phyloP scores from a whole-genome alignment of 2,329 filamentous ascomycete genomes.

The Sporothrix pseudoabietina region DNA sequence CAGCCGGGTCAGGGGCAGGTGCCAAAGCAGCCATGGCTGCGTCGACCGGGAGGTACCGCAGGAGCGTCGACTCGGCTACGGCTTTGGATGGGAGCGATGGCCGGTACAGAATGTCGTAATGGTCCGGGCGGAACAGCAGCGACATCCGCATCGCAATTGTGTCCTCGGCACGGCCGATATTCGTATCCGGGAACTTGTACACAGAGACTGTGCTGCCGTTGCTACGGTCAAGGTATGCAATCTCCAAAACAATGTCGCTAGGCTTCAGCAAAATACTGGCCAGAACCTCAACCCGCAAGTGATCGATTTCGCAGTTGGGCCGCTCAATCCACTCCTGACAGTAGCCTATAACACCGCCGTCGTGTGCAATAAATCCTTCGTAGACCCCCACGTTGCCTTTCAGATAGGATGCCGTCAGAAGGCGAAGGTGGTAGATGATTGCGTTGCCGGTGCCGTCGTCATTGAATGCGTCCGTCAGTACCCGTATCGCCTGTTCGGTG shows the following conservation, averaged over 20 bases:
- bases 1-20: not conserved
- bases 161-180: conserved; percentile 49
- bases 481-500: conserved; percentile 56
- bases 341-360: conserved; percentile 65
- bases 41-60: conserved; percentile 2
- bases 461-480: conserved; percentile 73
- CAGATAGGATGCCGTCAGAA: conserved; percentile 83
- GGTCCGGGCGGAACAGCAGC: conserved; percentile 70
- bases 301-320: conserved; percentile 81
- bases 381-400: conserved; percentile 72
- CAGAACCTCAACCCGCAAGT: conserved; percentile 78
- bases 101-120: conserved; percentile 89
- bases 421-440: conserved; percentile 82
- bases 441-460: conserved; percentile 65
- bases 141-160: conserved; percentile 56
- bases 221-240: conserved; percentile 88
- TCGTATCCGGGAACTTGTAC: conserved; percentile 63
- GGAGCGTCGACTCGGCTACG: conserved; percentile 22
- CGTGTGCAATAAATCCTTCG: conserved; percentile 68
- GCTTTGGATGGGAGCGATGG: conserved; percentile 33
- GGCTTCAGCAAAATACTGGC: conserved; percentile 78
- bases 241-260: conserved; percentile 76
- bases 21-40: not conserved
- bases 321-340: conserved; percentile 72
- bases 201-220: conserved; percentile 74